Evolutionary conservation across 192 early-diverging fungal genomes (phyloP).

Genomic region (Rhizophagus prolifer): DNA sequence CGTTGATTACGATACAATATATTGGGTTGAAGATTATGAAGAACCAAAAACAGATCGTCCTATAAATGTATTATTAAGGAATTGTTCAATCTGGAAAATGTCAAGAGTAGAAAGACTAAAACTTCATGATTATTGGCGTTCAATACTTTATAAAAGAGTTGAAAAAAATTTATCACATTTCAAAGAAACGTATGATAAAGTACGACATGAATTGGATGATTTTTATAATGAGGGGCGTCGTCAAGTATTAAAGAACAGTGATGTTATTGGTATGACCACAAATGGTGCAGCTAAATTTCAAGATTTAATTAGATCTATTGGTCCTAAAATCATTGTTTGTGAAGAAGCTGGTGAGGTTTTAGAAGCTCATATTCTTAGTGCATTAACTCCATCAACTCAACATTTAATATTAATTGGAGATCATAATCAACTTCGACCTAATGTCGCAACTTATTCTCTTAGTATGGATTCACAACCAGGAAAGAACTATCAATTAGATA

Average conservation of each 20-base stretch:
- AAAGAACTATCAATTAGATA: constrained; percentile 42
- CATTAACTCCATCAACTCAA: constrained; percentile 47
- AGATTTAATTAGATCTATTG: constrained; percentile 28
- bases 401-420: constrained; percentile 60
- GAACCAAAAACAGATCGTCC: not conserved
- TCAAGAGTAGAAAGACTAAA: constrained; percentile 40
- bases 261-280: constrained; percentile 61
- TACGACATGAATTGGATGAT: constrained; percentile 20
- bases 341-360: constrained; percentile 63
- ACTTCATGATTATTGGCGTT: constrained; percentile 41
- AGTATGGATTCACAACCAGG: constrained; percentile 42
- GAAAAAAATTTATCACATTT: constrained; percentile 27
- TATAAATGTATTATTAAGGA: not conserved
- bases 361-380: constrained; percentile 53
- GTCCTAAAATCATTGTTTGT: constrained; percentile 52
- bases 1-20: not conserved
- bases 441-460: not conserved
- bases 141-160: constrained; percentile 29
- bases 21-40: not conserved
- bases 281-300: constrained; percentile 57
- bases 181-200: not conserved
- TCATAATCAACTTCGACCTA: constrained; percentile 30
- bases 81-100: constrained; percentile 50
- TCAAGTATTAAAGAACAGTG: constrained; percentile 24
- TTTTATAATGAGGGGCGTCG: constrained; percentile 38